Percentiles rank a stretch among this genome's conserved stretches.
These are phyloP conservation scores for Hymenoscyphus salicellus DNA, from an alignment of 2,329 filamentous ascomycete genomes.

Conservation along the genomic window DNA sequence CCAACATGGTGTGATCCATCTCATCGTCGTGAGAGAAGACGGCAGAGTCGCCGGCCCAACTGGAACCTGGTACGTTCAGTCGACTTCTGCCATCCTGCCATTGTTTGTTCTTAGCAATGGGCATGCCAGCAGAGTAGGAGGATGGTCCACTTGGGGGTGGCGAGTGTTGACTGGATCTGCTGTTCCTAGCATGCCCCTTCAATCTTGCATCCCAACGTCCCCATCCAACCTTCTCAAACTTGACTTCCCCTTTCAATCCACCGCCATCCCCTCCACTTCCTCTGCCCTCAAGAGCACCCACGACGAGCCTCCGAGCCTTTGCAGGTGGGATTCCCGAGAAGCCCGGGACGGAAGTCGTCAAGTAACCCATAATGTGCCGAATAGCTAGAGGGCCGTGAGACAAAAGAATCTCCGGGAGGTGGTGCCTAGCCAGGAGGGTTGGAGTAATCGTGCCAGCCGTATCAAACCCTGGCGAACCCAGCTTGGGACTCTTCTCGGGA, in stretches of 20 bases:
- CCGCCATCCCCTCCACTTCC: slow-evolving; percentile 55
- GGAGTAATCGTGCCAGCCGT: slow-evolving; percentile 80
- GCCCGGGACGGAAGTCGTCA: slow-evolving; percentile 89
- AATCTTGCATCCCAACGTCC: slow-evolving; percentile 87
- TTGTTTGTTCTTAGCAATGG: slow-evolving; percentile 49
- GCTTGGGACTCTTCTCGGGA: slow-evolving; percentile 17
- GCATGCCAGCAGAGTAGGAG: slow-evolving; percentile 51
- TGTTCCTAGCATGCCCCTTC: slow-evolving; percentile 54
- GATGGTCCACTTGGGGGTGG: slow-evolving; percentile 44
- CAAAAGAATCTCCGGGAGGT: slow-evolving; percentile 86
- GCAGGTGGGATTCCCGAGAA: slow-evolving; percentile 85
- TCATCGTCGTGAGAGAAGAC: slow-evolving; percentile 72
- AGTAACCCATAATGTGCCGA: slow-evolving; percentile 89
- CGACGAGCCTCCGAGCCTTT: slow-evolving; percentile 86
- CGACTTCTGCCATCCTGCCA: slow-evolving; percentile 49
- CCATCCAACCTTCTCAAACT: slow-evolving; percentile 96
- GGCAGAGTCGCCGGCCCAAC: slow-evolving; percentile 66
- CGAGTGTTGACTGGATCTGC: slow-evolving; percentile 38
- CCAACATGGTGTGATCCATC: slow-evolving; percentile 64
- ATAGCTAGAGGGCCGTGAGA: slow-evolving; percentile 89
- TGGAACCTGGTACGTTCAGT: slow-evolving; percentile 53
- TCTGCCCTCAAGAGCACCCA: slow-evolving; percentile 85
- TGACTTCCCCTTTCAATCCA: slow-evolving; percentile 65
- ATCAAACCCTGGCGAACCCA: slow-evolving; percentile 51
- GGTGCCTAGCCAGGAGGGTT: slow-evolving; percentile 78